These are phyloP conservation scores for Aspergillus taichungensis DNA, from an alignment of 495 filamentous ascomycete species.

Conservation along the genomic window DNA sequence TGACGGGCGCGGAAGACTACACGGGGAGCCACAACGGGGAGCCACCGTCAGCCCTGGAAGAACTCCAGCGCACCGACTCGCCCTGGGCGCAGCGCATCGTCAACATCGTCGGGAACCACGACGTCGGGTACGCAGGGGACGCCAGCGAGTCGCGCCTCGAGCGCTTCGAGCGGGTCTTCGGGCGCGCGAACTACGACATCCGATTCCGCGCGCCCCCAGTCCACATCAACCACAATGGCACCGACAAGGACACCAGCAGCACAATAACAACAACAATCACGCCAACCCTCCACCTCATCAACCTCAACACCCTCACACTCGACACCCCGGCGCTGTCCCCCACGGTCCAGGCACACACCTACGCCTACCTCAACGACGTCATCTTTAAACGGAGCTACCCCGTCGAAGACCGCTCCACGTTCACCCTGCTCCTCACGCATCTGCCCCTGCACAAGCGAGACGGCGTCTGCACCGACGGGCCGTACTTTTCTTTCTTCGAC, in stretches of 20 bases:
- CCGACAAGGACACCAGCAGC: conserved; percentile 13
- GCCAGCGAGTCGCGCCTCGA: conserved; percentile 59
- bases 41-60: conserved; percentile 30
- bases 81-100: conserved; percentile 70
- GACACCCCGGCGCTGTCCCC: conserved; percentile 66
- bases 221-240: conserved; percentile 14
- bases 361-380: conserved; percentile 65
- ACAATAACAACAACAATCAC: too few relatives aligned
- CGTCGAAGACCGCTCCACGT: conserved; percentile 56
- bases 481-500: conserved; percentile 65
- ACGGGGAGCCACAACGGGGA: conserved; percentile 20
- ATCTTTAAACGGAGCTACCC: conserved; percentile 53
- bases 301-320: conserved; percentile 86
- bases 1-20: conserved; percentile 13
- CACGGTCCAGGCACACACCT: conserved; percentile 60
- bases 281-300: conserved; percentile 60
- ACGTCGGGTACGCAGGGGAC: conserved; percentile 93
- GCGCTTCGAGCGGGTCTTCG: conserved; percentile 76
- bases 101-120: conserved; percentile 89
- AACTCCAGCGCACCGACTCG: conserved; percentile 43
- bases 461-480: conserved; percentile 77
- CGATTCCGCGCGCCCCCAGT: conserved; percentile 47
- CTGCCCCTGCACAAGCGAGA: conserved; percentile 77
- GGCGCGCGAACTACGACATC: conserved; percentile 79
- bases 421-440: conserved; percentile 83